These are phyloP conservation scores for Lolium perenne DNA, from an alignment of 176 grass and related monocot genomes.

Conservation along the genomic window DNA sequence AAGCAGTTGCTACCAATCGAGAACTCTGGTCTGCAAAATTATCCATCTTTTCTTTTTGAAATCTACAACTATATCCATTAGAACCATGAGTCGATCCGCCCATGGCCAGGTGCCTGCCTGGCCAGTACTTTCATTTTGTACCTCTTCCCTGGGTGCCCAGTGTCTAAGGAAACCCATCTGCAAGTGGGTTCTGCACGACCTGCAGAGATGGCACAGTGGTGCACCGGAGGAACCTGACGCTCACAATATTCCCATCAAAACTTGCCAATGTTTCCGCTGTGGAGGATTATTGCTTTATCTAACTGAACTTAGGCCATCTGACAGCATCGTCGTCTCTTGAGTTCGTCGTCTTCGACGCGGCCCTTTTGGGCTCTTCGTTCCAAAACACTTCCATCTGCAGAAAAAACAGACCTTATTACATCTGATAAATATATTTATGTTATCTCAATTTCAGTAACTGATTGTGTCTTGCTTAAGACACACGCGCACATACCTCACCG, in stretches of 20 bases:
- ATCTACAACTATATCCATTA: slow-evolving; percentile 2
- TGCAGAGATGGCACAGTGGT: background rate
- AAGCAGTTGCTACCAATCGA: background rate
- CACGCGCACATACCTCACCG: slow-evolving; percentile 66
- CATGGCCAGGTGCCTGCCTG: background rate
- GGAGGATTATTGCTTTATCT: slow-evolving; percentile 8
- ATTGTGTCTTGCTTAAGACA: slow-evolving; percentile 8
- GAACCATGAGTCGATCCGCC: background rate
- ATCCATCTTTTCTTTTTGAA: background rate
- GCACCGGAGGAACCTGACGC: background rate
- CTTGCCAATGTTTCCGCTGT: background rate
- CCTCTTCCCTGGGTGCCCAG: background rate
- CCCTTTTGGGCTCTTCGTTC: slow-evolving; percentile 45
- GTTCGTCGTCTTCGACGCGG: slow-evolving; percentile 17
- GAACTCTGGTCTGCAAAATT: background rate
- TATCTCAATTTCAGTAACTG: background rate
- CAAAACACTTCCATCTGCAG: slow-evolving; percentile 60
- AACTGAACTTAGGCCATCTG: slow-evolving; percentile 58
- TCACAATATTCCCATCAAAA: background rate
- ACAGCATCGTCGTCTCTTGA: slow-evolving; percentile 48
- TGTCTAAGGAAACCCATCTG: background rate
- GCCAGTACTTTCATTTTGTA: background rate
- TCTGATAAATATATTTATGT: background rate
- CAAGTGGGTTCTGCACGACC: background rate
- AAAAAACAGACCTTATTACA: background rate